Evolutionary conservation across 164 flowering plant species (phyloP), one percentile per base, ranked within the genome.

Genomic region (Umbellularia californica): DNA sequence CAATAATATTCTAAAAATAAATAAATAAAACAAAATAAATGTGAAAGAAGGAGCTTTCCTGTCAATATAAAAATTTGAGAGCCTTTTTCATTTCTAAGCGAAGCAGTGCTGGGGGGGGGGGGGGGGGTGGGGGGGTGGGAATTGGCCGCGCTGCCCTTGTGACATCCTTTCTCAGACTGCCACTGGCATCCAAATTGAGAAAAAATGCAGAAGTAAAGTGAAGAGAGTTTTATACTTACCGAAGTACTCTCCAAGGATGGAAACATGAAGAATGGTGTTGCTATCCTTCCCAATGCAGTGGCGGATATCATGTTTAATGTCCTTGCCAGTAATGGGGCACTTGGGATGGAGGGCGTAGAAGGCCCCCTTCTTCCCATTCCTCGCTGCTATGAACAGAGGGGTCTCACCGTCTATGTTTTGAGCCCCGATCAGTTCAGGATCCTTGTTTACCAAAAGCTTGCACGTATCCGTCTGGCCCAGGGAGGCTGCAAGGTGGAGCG

Each of bases 181-280:
- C 27, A 27, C 27, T 1, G 27, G 27, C 27, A 27, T 27, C 27
- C 27, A 27, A 27, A 27, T 27, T 27, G 28, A 27, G 28, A 27
- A 27, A 27, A 2, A 27, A 27, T 27, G 2, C 28, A 27, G 2
- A 27, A 27, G 28, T 2, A 3, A 27, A 27, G 28, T 27, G 28
- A 27, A 27, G 28, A 27, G 28, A 2, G 28, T 27, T 27, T 27
- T 27, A 24, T 5, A 12, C 69, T 74, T 58, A 80, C 82, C 80
- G 6, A 78, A 75, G 70, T 72, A 73, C 33, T 81, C 81, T 7
- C 75, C 77, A 20, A 12, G 10, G 22, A 81, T 76, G 69, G 77
- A 77, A 47, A 64, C 58, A 24, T 81, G 83, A 25, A 81, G 83
- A 67, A 81, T 75, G 71, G 69, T 81, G 35, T 78, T 68, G 17